Evolutionary conservation across 164 flowering plant species (phyloP), one percentile per base, ranked within the genome.

Genomic region (Liriodendron chinense): DNA sequence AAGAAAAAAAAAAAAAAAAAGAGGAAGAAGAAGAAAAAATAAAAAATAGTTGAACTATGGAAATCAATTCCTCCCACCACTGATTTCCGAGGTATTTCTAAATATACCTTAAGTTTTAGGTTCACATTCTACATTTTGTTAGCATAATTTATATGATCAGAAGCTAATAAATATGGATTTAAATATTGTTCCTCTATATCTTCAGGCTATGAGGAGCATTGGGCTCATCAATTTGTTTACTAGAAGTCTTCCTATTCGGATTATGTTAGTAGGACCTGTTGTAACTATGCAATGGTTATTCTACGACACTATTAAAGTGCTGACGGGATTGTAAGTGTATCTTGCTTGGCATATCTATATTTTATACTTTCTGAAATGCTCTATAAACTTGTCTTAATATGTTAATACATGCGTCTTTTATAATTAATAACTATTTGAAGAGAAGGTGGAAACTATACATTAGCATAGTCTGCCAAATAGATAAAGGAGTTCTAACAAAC

Each of bases 241-340:
- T 1, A 87, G 99, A 87, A 95, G 99, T 79, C 96, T 95, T 72
- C 96, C 98, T 74, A 81, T 93, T 75, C 83, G 97, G 47, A 81
- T 91, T 13, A 64, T 82, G 66, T 77, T 91, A 20, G 96, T 91
- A 9, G 98, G 99, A 7, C 99, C 98, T 63, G 90, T 87, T 28
- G 81, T 93, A 66, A 91, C 98, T 20, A 63, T 89, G 83, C 99
- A 95, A 64, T 95, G 99, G 98, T 86, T 92, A 3, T 82, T 92
- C 74, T 92, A 92, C 57, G 99, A 95, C 83, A 80, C 87, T 82
- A 89, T 93, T 68, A 93, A 92, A 87, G 80, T 93, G 24, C 72
- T 91, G 49, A 84, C 82, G 82, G 98, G 99, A 85, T 50, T 91
- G 97, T 91, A 84, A 92, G 94, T 85, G 69, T 50, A 9, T 26